Percentiles rank a stretch among this genome's conserved stretches.
phyloP scores from a whole-genome alignment of 306 rosid species.

The Trifolium fragiferum region DNA sequence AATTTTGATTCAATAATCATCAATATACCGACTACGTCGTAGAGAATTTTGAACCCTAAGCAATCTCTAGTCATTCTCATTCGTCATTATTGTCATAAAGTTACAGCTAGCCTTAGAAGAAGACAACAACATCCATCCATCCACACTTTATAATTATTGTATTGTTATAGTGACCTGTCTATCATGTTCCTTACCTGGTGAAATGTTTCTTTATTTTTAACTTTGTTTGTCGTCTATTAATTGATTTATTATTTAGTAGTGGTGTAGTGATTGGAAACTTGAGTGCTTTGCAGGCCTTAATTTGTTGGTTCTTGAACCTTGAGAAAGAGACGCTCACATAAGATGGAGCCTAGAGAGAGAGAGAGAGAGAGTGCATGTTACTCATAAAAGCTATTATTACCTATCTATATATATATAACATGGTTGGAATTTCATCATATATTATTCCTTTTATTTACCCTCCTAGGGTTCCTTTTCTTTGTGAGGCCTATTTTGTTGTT shows the following conservation, averaged over 20 bases:
- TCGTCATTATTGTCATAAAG: slow-evolving; percentile 39
- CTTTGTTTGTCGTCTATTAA: slow-evolving; percentile 23
- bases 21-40: not conserved
- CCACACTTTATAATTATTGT: slow-evolving; percentile 51
- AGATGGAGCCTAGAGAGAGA: slow-evolving; percentile 31
- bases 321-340: slow-evolving; percentile 30
- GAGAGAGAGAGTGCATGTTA: not conserved
- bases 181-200: slow-evolving; percentile 49
- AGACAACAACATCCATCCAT: slow-evolving; percentile 59
- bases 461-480: not conserved
- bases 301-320: slow-evolving; percentile 43
- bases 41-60: slow-evolving; percentile 17
- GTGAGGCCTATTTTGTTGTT: slow-evolving; percentile 15
- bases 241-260: slow-evolving; percentile 35
- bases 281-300: slow-evolving; percentile 55
- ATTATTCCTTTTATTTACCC: not conserved
- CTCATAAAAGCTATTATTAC: slow-evolving; percentile 6
- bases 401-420: slow-evolving; percentile 32
- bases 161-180: slow-evolving; percentile 60
- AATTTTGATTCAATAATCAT: not conserved
- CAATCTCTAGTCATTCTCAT: slow-evolving; percentile 40
- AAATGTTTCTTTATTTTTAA: slow-evolving; percentile 18
- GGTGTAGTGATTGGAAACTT: slow-evolving; percentile 58
- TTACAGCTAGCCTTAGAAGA: slow-evolving; percentile 44
- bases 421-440: slow-evolving; percentile 12